Base-by-base conservation (phyloP, 164 flowering plant species). In the Taxillus chinensis region DNA sequence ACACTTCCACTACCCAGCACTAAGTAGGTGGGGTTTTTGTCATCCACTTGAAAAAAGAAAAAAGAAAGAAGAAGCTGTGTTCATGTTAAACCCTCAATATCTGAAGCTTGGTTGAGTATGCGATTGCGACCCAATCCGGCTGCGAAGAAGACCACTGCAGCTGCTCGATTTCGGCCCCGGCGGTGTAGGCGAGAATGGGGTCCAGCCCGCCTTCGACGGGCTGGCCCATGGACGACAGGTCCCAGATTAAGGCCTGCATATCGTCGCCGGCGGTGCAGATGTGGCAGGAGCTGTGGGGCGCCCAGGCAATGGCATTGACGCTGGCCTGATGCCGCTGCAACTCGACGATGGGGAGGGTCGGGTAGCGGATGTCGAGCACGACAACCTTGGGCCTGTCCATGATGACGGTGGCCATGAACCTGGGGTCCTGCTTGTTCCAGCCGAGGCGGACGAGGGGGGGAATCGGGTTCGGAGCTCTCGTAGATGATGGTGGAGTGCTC, bases 61-160 rank as follows among this genome's bases (percentile, higher is more conserved):
- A 43, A 43, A 9, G 46, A 5, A 43, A 43, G 10, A 9, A 43
- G 46, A 6, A 5, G 46, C 46, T 43, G 46, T 48, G 54, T 6
- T 51, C 41, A 38, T 57, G 11, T 82, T 78, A 92, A 51, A 87
- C 98, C 77, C 92, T 81, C 59, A 92, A 80, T 59, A 87, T 90
- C 89, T 92, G 98, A 57, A 90, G 92, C 87, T 88, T 90, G 41
- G 80, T 67, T 3, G 95, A 79, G 74, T 83, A 90, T 17, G 95
- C 93, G 63, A 90, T 86, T 1, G 95, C 97, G 2, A 90, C 95
- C 95, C 97, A 90, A 69, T 90, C 97, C 8, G 97, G 93, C 82
- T 85, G 95, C 3, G 92, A 82, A 0, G 92, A 82, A 0, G 95
- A 88, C 97, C 97, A 90, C 65, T 90, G 97, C 66, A 90, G 74